Evolutionary conservation across 192 early-diverging fungal species (phyloP), one percentile per base, ranked within the genome.

Genomic region (Coemansia sp.): DNA sequence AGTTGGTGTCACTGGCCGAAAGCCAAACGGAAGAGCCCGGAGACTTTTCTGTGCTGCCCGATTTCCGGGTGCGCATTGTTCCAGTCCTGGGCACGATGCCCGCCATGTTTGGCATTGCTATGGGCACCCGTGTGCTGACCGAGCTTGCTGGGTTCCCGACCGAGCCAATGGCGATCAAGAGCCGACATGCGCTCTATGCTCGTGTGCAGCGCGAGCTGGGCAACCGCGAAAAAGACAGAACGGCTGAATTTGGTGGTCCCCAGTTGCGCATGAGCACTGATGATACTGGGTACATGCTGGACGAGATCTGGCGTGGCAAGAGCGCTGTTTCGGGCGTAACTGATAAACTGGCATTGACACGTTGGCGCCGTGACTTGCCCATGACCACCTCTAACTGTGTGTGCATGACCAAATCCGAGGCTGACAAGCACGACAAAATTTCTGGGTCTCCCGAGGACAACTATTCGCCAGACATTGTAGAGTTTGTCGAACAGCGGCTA

Each of bases 31-130:
- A 89, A 19, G 88, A 90, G 45, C 91, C 93, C 0, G 91, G 93
- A 55, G 92, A 98, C 51, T 96, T 91, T 65, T 87, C 94, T 10
- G 85, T 93, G 15, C 83, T 97, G n/a, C 96, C 95, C 5, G 89
- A 94, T 70, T 98, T 98, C 67, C 85, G 96, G 35, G 86, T 91
- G n/a, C 88, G 89, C 54, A 92, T 92, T 57, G 65, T 92, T 1
- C 90, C 90, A 6, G 91, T 94, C 10, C 71, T 94, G 12, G 93
- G 92, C 39, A 95, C 96, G 1, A 79, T 99, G 55, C 97, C 97
- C 0, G 92, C 93, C 15, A 88, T 97, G 65, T 99, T 99, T 83
- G 97, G 95, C 43, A 92, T 90, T 69, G 83, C 91, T 9, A 90
- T 97, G 84, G 95, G 92, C 10, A 90, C 93, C 0, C 88, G 94